Percentiles rank a stretch among this genome's conserved stretches.
phyloP scores from a whole-genome alignment of 805 yeast genomes.

The Yueomyces sinensis region DNA sequence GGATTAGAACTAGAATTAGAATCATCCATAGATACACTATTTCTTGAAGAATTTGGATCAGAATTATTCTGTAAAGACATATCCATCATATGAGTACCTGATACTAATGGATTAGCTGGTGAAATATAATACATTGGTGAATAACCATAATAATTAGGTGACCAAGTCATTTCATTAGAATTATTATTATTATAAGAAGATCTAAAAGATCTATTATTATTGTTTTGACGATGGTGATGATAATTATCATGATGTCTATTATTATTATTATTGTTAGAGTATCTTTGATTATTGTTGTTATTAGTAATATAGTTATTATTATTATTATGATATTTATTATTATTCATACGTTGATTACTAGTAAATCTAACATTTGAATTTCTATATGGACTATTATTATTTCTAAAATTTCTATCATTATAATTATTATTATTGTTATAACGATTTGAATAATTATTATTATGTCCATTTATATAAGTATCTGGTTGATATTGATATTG shows the following conservation, averaged over 20 bases:
- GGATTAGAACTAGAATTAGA: not conserved
- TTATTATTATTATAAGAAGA: not conserved
- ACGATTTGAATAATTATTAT: not conserved
- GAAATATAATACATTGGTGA: constrained; percentile 18
- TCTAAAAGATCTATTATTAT: not conserved
- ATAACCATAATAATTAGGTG: constrained; percentile 12
- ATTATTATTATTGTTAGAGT: not conserved
- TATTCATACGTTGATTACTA: constrained; percentile 6
- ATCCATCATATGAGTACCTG: not conserved
- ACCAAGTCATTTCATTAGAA: constrained; percentile 8
- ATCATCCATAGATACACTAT: not conserved
- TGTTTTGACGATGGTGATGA: constrained; percentile 1
- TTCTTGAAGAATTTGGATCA: not conserved
- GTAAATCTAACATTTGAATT: constrained; percentile 2
- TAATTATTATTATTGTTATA: not conserved
- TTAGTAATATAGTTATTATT: not conserved
- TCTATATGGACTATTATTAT: constrained; percentile 7
- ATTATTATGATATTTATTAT: constrained; percentile 1
- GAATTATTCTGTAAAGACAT: not conserved
- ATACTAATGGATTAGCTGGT: constrained; percentile 8
- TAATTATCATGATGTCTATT: not conserved
- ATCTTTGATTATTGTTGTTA: constrained; percentile 1
- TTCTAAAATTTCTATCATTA: constrained; percentile 5
- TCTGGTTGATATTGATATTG: not conserved
- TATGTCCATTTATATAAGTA: not conserved